phyloP scores from a whole-genome alignment of 2,329 filamentous ascomycete genomes.

The Aspergillus calidoustus region DNA sequence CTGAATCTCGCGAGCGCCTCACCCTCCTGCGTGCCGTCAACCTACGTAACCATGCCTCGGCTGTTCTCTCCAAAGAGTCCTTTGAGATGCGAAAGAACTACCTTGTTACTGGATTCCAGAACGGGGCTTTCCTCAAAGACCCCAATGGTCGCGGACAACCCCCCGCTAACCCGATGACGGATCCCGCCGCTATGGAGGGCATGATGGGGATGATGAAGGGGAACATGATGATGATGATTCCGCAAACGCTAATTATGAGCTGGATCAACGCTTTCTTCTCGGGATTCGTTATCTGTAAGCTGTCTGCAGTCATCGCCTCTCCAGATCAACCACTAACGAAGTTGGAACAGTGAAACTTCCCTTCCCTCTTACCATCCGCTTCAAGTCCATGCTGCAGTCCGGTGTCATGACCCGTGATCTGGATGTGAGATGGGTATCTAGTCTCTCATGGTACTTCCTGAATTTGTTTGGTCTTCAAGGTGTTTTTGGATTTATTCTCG shows the following conservation, averaged over 20 bases:
- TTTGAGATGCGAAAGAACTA: conserved; percentile 82
- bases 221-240: conserved; percentile 99
- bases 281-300: conserved; percentile 92
- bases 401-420: conserved; percentile 94
- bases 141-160: conserved; percentile 85
- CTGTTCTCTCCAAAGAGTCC: conserved; percentile 75
- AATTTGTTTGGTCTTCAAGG: conserved; percentile 96
- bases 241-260: conserved; percentile 98
- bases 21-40: conserved; percentile 82
- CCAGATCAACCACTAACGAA: conserved; percentile 16
- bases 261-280: conserved; percentile 99
- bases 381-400: conserved; percentile 99
- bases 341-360: conserved; percentile 78
- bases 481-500: conserved; percentile 95
- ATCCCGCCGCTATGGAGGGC: conserved; percentile 95
- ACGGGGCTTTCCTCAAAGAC: conserved; percentile 85
- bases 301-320: neutral
- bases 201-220: conserved; percentile 99
- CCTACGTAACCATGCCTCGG: conserved; percentile 79
- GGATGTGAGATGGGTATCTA: conserved; percentile 98
- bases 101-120: conserved; percentile 80
- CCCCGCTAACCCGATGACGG: conserved; percentile 89
- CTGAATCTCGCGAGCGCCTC: conserved; percentile 75
- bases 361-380: conserved; percentile 96
- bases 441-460: conserved; percentile 97